Base-by-base conservation (phyloP, 495 filamentous ascomycete species). In the Xylaria nigripes region DNA sequence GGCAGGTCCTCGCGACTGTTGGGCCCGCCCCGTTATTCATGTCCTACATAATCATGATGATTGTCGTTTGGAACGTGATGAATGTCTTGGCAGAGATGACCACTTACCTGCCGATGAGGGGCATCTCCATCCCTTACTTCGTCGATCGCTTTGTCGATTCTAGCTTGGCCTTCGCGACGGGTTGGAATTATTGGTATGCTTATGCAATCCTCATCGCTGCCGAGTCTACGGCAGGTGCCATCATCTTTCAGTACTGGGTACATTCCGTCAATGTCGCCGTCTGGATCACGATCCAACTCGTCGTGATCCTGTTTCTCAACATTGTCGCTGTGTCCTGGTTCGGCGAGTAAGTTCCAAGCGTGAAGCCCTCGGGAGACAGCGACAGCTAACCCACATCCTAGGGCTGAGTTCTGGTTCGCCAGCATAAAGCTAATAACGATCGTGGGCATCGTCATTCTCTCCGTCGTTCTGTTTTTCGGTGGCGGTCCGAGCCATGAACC, bases 81-180 rank as follows among this genome's bases (percentile, higher is more conserved):
- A 75, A 76, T 60, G 56, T 53, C 43, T 61, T 77, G 25, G 73
- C 70, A 27, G 74, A 77, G 49, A 73, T 77, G 72, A 62, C 80
- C 22, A 83, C 83, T 36, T 86, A 82, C 70, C 76, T 89, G 16
- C 81, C 86, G 1, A 70, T 82, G 59, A 71, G 69, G 36, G 79
- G 79, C 10, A 74, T 75, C 36, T 78, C 76, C 3, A 66, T 82
- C 15, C 76, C 76, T 0, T 74, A 88, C 51, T 90, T 89, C 57
- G 86, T 86, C 19, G 73, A 82, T 51, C 84, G 86, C 45, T 84
- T 85, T 51, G 82, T 90, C 52, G 86, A 90, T 56, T 77, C 81
- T 10, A 85, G 83, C 61, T 70, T 92, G 59, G 87, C 87, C 15
- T 91, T 91, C 60, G 84, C 89, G 36, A 83, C 85, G 61, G 89